Conservation (phyloP, 2,329 filamentous ascomycete genomes). For the Leptographium radiaticola region DNA sequence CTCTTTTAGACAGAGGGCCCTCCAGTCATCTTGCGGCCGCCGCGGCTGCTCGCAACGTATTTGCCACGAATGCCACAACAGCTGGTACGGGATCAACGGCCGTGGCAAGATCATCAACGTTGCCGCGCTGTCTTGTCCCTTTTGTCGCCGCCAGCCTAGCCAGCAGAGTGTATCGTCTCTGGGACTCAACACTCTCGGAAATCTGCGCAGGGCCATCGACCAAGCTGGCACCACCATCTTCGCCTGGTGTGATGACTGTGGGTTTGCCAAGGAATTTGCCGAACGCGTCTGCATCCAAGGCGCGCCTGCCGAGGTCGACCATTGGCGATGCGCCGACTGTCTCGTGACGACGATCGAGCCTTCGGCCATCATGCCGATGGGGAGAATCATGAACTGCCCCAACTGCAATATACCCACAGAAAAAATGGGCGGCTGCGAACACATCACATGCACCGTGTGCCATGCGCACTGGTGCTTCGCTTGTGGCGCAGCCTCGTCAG, state of each 20-base stretch:
- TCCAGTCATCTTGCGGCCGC: slow-evolving; percentile 31
- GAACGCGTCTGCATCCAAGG: slow-evolving; percentile 31
- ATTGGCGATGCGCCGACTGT: slow-evolving; percentile 21
- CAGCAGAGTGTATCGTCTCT: slow-evolving; percentile 20
- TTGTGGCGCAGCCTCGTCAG: slow-evolving; percentile 16
- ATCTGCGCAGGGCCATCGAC: slow-evolving; percentile 24
- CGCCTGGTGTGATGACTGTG: slow-evolving; percentile 32
- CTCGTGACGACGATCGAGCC: too few relatives aligned
- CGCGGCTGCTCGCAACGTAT: slow-evolving; percentile 29
- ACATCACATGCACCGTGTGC: slow-evolving; percentile 29
- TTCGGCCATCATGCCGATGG: slow-evolving; percentile 22
- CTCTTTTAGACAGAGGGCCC: slow-evolving; percentile 18
- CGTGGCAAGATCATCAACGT: slow-evolving; percentile 31
- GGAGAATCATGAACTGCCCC: slow-evolving; percentile 19
- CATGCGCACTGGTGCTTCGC: slow-evolving; percentile 33
- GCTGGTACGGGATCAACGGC: slow-evolving; percentile 34
- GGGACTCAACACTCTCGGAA: slow-evolving; percentile 23
- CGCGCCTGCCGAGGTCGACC: slow-evolving; percentile 20
- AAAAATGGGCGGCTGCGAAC: slow-evolving; percentile 32
- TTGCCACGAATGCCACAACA: slow-evolving; percentile 24
- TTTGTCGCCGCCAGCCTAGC: slow-evolving; percentile 31
- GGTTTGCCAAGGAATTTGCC: slow-evolving; percentile 25
- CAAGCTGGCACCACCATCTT: slow-evolving; percentile 31
- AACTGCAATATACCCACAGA: slow-evolving; percentile 26
- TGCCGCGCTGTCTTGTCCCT: slow-evolving; percentile 34